A percentile compares a stretch with the other conserved stretches of the same genome.
Evolutionary conservation across 768 basidiomycete genomes (phyloP).

Genomic region (Multifurca ochricompacta): DNA sequence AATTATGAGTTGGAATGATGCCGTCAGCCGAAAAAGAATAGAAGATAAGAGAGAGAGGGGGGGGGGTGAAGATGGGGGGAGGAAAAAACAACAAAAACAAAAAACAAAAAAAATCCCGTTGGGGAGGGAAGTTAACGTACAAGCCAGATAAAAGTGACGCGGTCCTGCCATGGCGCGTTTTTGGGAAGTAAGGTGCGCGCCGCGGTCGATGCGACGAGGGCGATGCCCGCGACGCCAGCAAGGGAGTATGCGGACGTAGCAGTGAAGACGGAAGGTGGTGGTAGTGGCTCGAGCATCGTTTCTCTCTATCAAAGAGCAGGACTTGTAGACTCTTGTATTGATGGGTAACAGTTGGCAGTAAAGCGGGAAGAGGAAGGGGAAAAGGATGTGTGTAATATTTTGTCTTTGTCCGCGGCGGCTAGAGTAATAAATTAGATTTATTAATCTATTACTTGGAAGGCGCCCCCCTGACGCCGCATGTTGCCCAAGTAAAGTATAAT

Average conservation of each 20-base stretch:
- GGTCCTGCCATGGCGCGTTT: constrained; percentile 55
- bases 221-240: constrained; percentile 46
- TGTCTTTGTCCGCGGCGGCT: no score
- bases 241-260: constrained; percentile 58
- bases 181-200: constrained; percentile 55
- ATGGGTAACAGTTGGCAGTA: no score
- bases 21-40: not conserved
- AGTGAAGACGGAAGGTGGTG: constrained; percentile 37
- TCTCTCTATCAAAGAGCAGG: no score
- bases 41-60: not conserved
- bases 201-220: constrained; percentile 42
- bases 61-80: not conserved
- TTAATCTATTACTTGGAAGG: no score
- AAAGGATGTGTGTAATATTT: no score
- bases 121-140: constrained; percentile 32
- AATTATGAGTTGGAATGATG: not conserved
- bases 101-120: not conserved
- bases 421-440: no score
- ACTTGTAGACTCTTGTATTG: not conserved
- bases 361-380: no score
- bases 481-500: no score
- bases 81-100: not conserved
- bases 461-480: no score
- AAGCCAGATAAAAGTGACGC: constrained; percentile 71
- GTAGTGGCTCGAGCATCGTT: constrained; percentile 7